phyloP scores from a whole-genome alignment of 805 yeast species.

The Sugiyamaella valdiviana region DNA sequence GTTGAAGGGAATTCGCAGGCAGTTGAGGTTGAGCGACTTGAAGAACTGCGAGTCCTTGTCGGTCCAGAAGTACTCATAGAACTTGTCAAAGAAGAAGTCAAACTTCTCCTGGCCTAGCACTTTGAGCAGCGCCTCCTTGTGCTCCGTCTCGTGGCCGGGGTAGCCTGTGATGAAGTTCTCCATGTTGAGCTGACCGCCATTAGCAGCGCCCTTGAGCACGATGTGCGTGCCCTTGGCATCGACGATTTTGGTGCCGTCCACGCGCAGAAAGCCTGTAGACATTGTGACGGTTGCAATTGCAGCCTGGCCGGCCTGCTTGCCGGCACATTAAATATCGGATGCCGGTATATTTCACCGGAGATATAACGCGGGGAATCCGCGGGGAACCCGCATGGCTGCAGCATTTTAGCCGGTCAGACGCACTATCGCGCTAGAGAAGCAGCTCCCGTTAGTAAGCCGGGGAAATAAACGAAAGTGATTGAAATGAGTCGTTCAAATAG shows the following conservation, averaged over 20 bases:
- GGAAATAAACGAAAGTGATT: too few species aligned
- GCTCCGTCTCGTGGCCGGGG: constrained; percentile 50
- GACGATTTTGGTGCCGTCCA: constrained; percentile 43
- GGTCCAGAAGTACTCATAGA: constrained; percentile 50
- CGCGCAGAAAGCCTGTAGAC: constrained; percentile 3
- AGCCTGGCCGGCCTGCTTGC: too few species aligned
- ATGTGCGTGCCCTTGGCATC: constrained; percentile 37
- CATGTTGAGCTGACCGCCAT: constrained; percentile 46
- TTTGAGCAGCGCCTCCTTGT: constrained; percentile 36
- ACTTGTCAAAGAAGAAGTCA: constrained; percentile 45
- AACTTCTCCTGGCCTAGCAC: constrained; percentile 44
- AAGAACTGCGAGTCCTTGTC: constrained; percentile 45
- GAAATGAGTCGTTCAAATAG: too few species aligned
- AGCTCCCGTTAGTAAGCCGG: too few species aligned
- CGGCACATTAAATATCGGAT: not conserved
- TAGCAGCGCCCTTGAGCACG: constrained; percentile 44
- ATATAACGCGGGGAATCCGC: not conserved
- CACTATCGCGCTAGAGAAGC: too few species aligned
- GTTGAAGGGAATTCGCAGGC: constrained; percentile 47
- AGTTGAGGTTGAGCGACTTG: constrained; percentile 39
- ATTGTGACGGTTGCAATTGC: not conserved
- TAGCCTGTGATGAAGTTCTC: constrained; percentile 52
- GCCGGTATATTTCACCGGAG: not conserved
- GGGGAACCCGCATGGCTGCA: not conserved
- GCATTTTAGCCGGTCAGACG: not conserved